These are phyloP conservation scores for Saccharum hybrid DNA, from an alignment of 202 grass and related monocot genomes.

Conservation along the genomic window DNA sequence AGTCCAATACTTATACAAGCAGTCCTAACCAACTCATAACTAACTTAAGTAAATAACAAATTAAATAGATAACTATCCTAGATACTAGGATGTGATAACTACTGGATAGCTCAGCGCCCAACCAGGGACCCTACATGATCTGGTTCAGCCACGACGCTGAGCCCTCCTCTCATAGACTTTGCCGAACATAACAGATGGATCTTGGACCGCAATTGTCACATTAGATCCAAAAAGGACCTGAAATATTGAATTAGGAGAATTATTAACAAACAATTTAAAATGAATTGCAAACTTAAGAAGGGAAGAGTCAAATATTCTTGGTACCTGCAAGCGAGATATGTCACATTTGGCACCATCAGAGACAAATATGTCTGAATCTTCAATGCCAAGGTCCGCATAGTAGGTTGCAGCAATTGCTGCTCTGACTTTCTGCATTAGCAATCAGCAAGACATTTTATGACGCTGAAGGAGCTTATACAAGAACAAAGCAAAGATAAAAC, in stretches of 20 bases:
- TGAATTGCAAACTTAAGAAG: background rate
- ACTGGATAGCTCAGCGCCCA: too few relatives aligned
- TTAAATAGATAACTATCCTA: too few relatives aligned
- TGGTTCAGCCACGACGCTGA: too few relatives aligned
- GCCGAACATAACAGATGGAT: too few relatives aligned
- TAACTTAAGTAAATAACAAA: too few relatives aligned
- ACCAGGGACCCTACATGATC: too few relatives aligned
- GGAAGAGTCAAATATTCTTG: background rate
- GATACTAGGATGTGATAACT: too few relatives aligned
- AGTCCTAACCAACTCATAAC: too few relatives aligned
- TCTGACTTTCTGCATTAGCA: conserved; percentile 76
- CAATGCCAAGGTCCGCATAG: conserved; percentile 81
- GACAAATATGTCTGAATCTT: conserved; percentile 88
- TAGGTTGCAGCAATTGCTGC: conserved; percentile 72
- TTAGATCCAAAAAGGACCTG: conserved; percentile 89
- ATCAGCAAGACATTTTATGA: conserved; percentile 16
- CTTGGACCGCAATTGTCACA: conserved; percentile 81
- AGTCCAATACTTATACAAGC: too few relatives aligned
- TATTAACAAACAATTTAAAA: conserved; percentile 2
- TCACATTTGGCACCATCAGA: conserved; percentile 50
- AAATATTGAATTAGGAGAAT: conserved; percentile 36
- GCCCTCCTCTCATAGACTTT: too few relatives aligned
- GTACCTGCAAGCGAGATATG: conserved; percentile 60
- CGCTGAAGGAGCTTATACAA: too few relatives aligned
- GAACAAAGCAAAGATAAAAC: too few relatives aligned